phyloP scores from a whole-genome alignment of 1,139 yeast species.

The Saccharomyces hybrid region DNA sequence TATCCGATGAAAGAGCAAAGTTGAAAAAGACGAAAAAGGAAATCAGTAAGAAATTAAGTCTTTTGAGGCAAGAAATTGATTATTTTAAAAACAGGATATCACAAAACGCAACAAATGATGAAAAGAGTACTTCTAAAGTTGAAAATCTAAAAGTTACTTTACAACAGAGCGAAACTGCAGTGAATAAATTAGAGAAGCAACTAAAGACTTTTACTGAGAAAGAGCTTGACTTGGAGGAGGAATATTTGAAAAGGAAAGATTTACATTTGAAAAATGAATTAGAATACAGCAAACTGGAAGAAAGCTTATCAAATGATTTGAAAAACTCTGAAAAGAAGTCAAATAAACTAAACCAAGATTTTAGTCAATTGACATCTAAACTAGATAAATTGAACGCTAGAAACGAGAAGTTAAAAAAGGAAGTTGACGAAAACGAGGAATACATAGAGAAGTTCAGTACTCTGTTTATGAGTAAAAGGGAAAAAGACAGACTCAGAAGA shows the following conservation, averaged over 20 bases:
- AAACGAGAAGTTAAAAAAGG: constrained; percentile 30
- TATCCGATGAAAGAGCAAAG: constrained; percentile 43
- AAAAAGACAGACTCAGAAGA: constrained; percentile 29
- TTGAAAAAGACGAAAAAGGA: constrained; percentile 57
- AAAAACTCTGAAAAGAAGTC: constrained; percentile 14
- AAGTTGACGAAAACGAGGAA: constrained; percentile 30
- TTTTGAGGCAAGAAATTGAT: constrained; percentile 53
- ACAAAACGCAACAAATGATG: constrained; percentile 41
- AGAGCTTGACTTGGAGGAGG: constrained; percentile 36
- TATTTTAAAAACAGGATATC: constrained; percentile 43
- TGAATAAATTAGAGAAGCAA: constrained; percentile 35
- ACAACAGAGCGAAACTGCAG: constrained; percentile 37
- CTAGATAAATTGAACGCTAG: constrained; percentile 34
- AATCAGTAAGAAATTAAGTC: constrained; percentile 46
- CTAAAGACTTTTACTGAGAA: constrained; percentile 30
- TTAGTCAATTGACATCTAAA: constrained; percentile 32
- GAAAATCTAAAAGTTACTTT: constrained; percentile 38
- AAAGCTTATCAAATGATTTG: constrained; percentile 26
- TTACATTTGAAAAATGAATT: constrained; percentile 32
- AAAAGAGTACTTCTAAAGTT: constrained; percentile 39
- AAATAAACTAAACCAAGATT: constrained; percentile 30
- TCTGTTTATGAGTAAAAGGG: constrained; percentile 22
- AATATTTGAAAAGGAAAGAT: constrained; percentile 37
- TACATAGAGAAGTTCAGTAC: constrained; percentile 28
- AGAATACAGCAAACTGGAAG: constrained; percentile 33